Conservation (phyloP, 169 alveolate species). For the Cryptosporidium felis region DNA sequence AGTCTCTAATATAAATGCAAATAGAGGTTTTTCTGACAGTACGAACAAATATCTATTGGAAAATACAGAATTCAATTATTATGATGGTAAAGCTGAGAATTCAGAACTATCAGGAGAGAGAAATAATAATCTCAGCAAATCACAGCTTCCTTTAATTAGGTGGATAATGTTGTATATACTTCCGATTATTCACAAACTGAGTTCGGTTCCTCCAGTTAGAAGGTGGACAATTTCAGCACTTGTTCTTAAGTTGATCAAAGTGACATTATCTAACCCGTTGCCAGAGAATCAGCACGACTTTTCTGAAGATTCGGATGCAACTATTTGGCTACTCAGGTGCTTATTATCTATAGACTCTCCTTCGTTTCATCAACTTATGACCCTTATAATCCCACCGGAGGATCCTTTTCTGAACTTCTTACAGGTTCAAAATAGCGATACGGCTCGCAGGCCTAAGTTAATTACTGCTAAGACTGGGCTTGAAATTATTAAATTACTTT, state of each 20-base stretch:
- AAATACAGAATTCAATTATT: too few species aligned
- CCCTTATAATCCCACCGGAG: constrained; percentile 4
- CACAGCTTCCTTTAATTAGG: constrained; percentile 22
- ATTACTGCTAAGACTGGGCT: constrained; percentile 39
- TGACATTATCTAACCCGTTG: constrained; percentile 21
- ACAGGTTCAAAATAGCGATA: constrained; percentile 10
- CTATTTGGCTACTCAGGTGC: constrained; percentile 52
- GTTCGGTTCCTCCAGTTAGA: constrained; percentile 25
- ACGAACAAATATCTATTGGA: too few species aligned
- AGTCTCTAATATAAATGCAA: not conserved
- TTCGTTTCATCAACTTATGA: constrained; percentile 52
- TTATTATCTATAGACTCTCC: constrained; percentile 63
- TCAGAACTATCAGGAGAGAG: too few species aligned
- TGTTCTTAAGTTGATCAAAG: constrained; percentile 17
- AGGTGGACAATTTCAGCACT: constrained; percentile 46
- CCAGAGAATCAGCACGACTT: constrained; percentile 8
- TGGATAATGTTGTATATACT: constrained; percentile 47
- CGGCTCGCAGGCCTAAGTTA: constrained; percentile 8
- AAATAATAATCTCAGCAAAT: not conserved
- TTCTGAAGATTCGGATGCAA: constrained; percentile 51
- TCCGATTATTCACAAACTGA: constrained; percentile 10
- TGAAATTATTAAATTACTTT: constrained; percentile 38
- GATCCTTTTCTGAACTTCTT: constrained; percentile 29
- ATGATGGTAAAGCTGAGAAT: too few species aligned
- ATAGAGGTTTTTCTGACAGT: too few species aligned